Conservation (phyloP, 208 protist species). For the Leishmania braziliensis region DNA sequence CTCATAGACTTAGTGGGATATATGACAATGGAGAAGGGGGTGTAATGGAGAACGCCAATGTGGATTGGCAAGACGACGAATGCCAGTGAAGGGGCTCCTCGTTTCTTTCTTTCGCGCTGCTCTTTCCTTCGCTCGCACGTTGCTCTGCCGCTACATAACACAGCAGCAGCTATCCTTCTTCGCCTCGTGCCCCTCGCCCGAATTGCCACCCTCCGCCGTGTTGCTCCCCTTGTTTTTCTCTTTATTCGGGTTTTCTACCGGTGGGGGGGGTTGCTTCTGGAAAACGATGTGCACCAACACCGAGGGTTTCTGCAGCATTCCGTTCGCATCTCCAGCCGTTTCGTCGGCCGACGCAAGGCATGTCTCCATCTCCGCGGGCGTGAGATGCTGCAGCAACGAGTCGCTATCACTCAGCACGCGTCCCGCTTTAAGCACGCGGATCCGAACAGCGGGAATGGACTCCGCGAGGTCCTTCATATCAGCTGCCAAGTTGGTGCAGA, state of each 20-base stretch:
- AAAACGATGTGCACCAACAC: conserved; percentile 71
- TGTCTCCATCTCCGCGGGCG: conserved; percentile 34
- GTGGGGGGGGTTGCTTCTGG: conserved; percentile 19
- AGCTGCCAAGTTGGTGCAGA: conserved; percentile 63
- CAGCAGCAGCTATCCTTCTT: conserved; percentile 53
- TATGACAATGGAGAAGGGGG: neutral
- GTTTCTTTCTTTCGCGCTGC: neutral
- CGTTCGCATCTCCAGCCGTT: conserved; percentile 8
- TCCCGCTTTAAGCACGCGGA: conserved; percentile 73
- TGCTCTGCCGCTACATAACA: conserved; percentile 19
- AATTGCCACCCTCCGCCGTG: conserved; percentile 20
- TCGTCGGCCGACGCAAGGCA: conserved; percentile 18
- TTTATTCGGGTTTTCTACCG: conserved; percentile 19
- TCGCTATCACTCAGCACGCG: conserved; percentile 53
- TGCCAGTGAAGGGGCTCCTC: too few relatives aligned
- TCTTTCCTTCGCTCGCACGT: neutral
- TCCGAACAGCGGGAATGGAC: conserved; percentile 29
- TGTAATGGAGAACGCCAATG: neutral
- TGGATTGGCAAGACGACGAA: neutral
- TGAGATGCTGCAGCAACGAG: conserved; percentile 39
- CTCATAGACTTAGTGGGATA: neutral
- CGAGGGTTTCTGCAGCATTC: conserved; percentile 39
- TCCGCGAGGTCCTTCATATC: conserved; percentile 60
- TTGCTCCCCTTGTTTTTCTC: conserved; percentile 21
- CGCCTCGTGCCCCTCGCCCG: conserved; percentile 28